These are phyloP conservation scores for Paracamarosporium sp. DNA, from an alignment of 2,329 filamentous ascomycete genomes.

Conservation along the genomic window DNA sequence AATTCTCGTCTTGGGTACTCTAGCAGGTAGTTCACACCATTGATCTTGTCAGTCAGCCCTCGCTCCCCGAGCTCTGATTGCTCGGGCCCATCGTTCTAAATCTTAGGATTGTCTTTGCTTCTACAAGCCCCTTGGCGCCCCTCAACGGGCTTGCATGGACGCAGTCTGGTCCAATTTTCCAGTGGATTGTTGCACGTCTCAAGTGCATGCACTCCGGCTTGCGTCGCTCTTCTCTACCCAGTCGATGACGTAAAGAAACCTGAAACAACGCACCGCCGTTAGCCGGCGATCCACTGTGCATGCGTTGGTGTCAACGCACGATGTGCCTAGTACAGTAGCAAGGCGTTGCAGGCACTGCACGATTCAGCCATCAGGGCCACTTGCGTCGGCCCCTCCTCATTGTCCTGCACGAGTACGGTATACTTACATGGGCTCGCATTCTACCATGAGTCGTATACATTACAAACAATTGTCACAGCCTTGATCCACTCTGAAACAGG, in stretches of 20 bases:
- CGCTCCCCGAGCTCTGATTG: conserved; percentile 6
- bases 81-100: not conserved
- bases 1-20: not conserved
- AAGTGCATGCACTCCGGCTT: conserved; percentile 2
- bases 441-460: not conserved
- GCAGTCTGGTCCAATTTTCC: not conserved
- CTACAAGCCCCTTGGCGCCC: not conserved
- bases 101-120: not conserved
- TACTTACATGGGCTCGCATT: too few species aligned
- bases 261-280: conserved; percentile 7
- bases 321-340: conserved; percentile 1
- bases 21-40: conserved; percentile 3
- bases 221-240: not conserved
- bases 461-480: not conserved
- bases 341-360: conserved; percentile 1
- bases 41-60: not conserved
- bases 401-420: not conserved
- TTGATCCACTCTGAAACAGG: not conserved
- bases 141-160: conserved; percentile 2
- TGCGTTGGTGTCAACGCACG: conserved; percentile 13
- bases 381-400: not conserved
- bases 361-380: conserved; percentile 7
- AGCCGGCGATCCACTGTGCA: conserved; percentile 13
- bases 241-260: not conserved
- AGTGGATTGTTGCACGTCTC: not conserved